Base-by-base conservation (phyloP, 164 flowering plant genomes). In the Annona cherimola region DNA sequence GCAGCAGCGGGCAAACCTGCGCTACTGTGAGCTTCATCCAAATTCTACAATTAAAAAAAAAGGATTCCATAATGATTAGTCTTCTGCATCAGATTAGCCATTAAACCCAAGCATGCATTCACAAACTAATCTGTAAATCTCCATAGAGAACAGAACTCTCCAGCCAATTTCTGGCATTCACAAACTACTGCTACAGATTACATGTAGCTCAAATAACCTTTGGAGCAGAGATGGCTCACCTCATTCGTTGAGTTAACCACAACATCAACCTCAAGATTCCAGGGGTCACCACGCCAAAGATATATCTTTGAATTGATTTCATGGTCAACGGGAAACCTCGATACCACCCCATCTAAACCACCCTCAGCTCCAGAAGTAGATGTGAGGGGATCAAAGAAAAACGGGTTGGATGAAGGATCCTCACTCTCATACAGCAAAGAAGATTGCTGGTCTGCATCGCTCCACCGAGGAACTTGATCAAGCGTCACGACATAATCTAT, bases 1-100 rank as follows among this genome's bases (percentile, higher is more conserved):
- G 99, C 98, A 57, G 97, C 97, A 78, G 90, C 95, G 87, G 92
- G 94, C 83, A 96, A 82, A 70, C 99, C 99, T 75, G 90, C 87
- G 76, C 98, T 96, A 83, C 98, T 90, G 74, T 96, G 94, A 44
- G 93, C 94, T 84, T 96, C 98, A 76, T 92, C 99, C 83, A 96
- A 78, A 79, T 82, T 93, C 99, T 90, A 69, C 4, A 1, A 71
- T 6, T n/a, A 54, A 70, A 70, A 5, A 35, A 12, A 43, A 69
- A 39, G 45, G 43, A 14, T 39, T 68, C n/a, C 18, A 73, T 45
- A 67, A 41, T 59, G 61, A 57, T 43, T 40, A 18, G 41, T 67
- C 19, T n/a, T 67, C 66, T 54, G 54, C 4, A 5, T 62, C 68
- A 63, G 14, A 45, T 9, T 16, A 39, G 20, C 43, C 6, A 50